Conservation (phyloP, 805 yeast species). For the Clavispora asparagi region DNA sequence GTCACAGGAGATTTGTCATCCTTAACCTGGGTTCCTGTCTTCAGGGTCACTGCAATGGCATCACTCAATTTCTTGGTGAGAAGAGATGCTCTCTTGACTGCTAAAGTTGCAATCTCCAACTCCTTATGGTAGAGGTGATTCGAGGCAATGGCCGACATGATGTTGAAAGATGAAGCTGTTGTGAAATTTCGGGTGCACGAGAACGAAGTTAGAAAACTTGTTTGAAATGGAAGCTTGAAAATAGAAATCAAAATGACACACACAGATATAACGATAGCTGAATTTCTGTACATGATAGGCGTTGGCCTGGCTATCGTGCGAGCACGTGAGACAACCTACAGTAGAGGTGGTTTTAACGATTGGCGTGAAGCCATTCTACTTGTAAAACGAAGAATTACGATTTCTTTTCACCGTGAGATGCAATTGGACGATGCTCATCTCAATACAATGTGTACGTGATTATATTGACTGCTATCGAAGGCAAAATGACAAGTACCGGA, state of each 20-base stretch:
- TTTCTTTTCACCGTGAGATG: no score
- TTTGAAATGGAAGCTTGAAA: constrained; percentile 3
- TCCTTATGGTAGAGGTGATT: constrained; percentile 53
- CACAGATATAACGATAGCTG: not conserved
- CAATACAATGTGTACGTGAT: no score
- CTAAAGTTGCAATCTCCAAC: constrained; percentile 75
- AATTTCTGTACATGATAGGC: not conserved
- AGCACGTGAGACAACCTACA: constrained; percentile 8
- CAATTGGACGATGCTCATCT: no score
- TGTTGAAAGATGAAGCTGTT: not conserved
- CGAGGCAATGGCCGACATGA: constrained; percentile 3
- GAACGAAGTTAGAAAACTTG: not conserved
- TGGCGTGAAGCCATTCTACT: no score
- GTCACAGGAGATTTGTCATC: constrained; percentile 94
- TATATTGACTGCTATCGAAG: no score
- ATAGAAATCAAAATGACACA: constrained; percentile 1
- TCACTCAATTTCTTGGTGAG: constrained; percentile 66
- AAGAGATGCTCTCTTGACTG: constrained; percentile 81
- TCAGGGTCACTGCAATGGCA: constrained; percentile 40
- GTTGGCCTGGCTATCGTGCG: constrained; percentile 7
- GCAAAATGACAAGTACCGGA: no score
- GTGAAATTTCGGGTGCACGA: not conserved
- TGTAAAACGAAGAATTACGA: no score
- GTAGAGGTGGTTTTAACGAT: no score
- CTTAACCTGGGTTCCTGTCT: constrained; percentile 64